Evolutionary conservation across 805 yeast genomes (phyloP), one percentile per base, ranked within the genome.

Genomic region (Debaryomyces hansenii): DNA sequence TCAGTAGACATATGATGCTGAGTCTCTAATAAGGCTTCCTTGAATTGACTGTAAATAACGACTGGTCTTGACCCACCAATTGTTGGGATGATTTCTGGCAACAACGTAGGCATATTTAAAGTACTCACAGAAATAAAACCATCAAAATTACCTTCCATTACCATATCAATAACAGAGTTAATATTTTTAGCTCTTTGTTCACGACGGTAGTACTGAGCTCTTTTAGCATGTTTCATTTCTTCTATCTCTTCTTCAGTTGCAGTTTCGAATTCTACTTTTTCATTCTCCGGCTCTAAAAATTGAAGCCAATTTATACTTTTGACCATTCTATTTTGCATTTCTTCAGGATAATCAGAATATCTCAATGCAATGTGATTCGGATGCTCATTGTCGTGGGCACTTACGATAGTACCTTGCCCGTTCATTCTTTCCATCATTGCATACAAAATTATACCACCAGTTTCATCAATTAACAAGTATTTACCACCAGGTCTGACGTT

Each of bases 341-440:
- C 79, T 27, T 78, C 82, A 1, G 87, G 59, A 60, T 78, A 82
- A 59, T 87, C 85, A 40, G 90, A 77, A 58, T 81, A 82, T 50
- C 80, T 78, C 47, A 92, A 67, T 0, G 87, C 80, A 48, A 85
- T 85, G 21, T 84, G 69, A 60, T 91, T 91, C 2, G 96, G 84
- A 60, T 92, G 97, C 64, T 94, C 99, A 64, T 90, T 90, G 61
- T 94, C 99, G 66, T 94, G 97, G 1, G 84, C 73, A 16, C 89
- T 76, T 2, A 89, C 75, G 37, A 94, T 81, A 3, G 74, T 61
- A 9, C 85, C 85, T 43, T 80, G 70, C 11, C 96, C 96, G 49
- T 82, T 83, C 92, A 95, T 88, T 60, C 97, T 76, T 63, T 94
- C 99, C 66, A 94, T 62, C 77, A 94, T 74, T 4, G 96, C 89